Base-by-base conservation (phyloP, 495 filamentous ascomycete genomes). In the Massariosphaeria phaeospora region DNA sequence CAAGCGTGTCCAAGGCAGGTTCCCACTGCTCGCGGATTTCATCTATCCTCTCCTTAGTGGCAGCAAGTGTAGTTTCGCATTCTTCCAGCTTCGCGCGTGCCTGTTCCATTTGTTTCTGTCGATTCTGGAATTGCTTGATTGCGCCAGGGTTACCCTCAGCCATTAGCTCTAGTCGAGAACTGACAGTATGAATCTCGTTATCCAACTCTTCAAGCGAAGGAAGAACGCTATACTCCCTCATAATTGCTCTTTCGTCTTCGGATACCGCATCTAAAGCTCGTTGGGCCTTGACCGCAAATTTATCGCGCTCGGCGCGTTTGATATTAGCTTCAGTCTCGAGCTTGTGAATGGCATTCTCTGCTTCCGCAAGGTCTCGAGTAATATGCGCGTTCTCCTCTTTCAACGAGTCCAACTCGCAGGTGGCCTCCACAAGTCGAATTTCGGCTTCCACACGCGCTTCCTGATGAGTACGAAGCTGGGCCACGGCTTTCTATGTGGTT, bases 61-160 rank as follows among this genome's bases (percentile, higher is more conserved):
- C 69, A 0, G 70, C 66, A 18, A 88, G 72, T 25, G 76, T 69
- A 3, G 36, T 61, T n/a, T 72, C 64, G 24, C 76, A 68, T 0
- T 69, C 67, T 13, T 66, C 59, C 27, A 84, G 69, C 48, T 74
- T 77, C 7, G 65, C 59, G 29, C 76, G 74, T 15, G 85, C 66
- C 47, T 72, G 74, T 12, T 78, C 71, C 48, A 93, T 79, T 41
- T 76, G 71, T 11, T 66, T 62, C 36, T 77, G 74, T 17, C 91
- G 85, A 34, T 80, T 75, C 66, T 95, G 85, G 63, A 82, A 96
- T 49, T 94, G 84, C 38, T 76, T 75, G 38, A 97, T 77, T n/a
- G 88, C 77, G 31, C 80, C 75, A 9, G 81, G 84, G 58, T 91
- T 88, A 34, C 84, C 85, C 33, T 84, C 89, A 47, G 91, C 83